Evolutionary conservation across 805 yeast species (phyloP).

Genomic region (Candida ponderosae): DNA sequence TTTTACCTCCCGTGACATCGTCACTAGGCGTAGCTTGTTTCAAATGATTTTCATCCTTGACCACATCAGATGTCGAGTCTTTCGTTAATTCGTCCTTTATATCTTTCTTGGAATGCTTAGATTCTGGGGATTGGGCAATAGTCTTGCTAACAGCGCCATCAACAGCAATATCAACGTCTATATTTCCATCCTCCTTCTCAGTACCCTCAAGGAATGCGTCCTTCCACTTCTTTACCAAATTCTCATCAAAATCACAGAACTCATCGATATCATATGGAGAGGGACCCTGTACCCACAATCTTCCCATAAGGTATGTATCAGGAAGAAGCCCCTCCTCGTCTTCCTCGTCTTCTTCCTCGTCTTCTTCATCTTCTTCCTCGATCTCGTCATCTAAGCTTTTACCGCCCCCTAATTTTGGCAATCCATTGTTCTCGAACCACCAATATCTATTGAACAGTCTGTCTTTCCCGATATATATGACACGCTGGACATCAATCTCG

Average conservation of each 20-base stretch:
- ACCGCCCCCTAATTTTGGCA: conserved; percentile 43
- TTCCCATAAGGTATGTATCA: conserved; percentile 69
- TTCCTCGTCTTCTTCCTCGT: conserved; percentile 36
- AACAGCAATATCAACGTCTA: conserved; percentile 18
- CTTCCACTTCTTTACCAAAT: conserved; percentile 25
- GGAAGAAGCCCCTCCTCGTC: conserved; percentile 35
- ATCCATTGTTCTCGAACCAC: conserved; percentile 91
- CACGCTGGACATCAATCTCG: conserved; percentile 71
- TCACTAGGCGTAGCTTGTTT: no score
- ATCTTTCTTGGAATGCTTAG: no score
- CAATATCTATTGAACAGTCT: conserved; percentile 81
- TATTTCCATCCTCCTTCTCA: conserved; percentile 11
- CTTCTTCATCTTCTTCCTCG: conserved; percentile 26
- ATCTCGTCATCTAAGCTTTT: conserved; percentile 20
- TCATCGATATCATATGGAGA: conserved; percentile 1
- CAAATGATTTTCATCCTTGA: no score
- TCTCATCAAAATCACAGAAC: conserved; percentile 30
- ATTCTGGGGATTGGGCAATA: no score
- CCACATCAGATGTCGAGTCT: no score
- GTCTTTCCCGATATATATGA: conserved; percentile 74
- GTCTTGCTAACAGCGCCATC: conserved; percentile 12
- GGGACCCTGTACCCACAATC: conserved; percentile 92
- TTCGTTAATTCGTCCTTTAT: no score
- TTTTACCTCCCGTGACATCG: no score
- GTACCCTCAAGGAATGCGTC: conserved; percentile 2